Conservation (phyloP, 2,329 filamentous ascomycete species). For the Talaromyces atroroseus region DNA sequence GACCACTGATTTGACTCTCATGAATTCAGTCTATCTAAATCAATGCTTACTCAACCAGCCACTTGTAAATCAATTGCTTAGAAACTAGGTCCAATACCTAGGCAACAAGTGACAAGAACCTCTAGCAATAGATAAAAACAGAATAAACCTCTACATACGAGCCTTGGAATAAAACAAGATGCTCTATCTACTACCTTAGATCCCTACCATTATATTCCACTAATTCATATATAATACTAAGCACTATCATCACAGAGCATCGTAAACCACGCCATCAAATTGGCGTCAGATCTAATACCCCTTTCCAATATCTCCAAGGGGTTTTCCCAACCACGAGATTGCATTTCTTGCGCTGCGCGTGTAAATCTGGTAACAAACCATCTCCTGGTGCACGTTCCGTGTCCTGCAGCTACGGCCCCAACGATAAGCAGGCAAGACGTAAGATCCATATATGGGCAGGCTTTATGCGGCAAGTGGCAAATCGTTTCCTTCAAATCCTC, state of each 20-base stretch:
- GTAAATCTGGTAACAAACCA: constrained; percentile 19
- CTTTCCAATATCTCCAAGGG: constrained; percentile 10
- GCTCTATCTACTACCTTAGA: too few relatives aligned
- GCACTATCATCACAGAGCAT: not conserved
- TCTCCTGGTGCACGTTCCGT: constrained; percentile 15
- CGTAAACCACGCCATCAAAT: not conserved
- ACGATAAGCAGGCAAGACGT: constrained; percentile 21
- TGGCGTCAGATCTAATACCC: not conserved
- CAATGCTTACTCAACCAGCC: too few relatives aligned
- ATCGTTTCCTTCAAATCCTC: constrained; percentile 17
- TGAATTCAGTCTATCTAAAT: too few relatives aligned
- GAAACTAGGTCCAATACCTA: too few relatives aligned
- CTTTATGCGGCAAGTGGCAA: constrained; percentile 12
- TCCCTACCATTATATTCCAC: too few relatives aligned
- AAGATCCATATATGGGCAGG: constrained; percentile 20
- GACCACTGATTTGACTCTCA: too few relatives aligned
- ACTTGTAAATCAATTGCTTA: too few relatives aligned
- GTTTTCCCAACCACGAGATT: constrained; percentile 15
- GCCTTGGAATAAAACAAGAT: too few relatives aligned
- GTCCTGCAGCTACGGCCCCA: constrained; percentile 19
- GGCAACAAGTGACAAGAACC: too few relatives aligned
- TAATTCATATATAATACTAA: too few relatives aligned
- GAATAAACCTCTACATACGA: too few relatives aligned
- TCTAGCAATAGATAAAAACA: too few relatives aligned
- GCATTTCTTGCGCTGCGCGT: constrained; percentile 14